Evolutionary conservation across 2,329 filamentous ascomycete genomes (phyloP), one percentile per base, ranked within the genome.

Genomic region (Trichoderma afroharzianum): DNA sequence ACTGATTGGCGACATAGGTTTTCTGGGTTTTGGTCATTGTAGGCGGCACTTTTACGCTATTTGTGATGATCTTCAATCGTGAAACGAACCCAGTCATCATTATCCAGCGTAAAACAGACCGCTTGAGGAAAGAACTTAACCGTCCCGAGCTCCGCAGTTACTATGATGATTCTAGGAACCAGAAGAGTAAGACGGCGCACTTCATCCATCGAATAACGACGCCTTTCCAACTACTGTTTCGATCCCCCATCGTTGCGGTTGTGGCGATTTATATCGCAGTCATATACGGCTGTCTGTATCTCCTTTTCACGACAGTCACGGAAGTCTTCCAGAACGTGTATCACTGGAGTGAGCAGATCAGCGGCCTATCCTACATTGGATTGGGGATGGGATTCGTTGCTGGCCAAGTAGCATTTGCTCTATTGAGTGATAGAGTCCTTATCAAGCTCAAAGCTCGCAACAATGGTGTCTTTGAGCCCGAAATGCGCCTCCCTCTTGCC

Each of bases 291-390:
- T 70, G 68, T 39, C 32, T 70, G 4, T 63, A 70, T 21, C 68
- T 70, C 2, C 59, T 70, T 12, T 70, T 70, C 33, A 70, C 68
- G 73, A 86, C 85, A 21, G 84, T 88, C 73, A 82, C 86, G n/a
- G 79, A 82, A 8, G 83, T 86, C 30, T 88, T 88, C 73, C 77
- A 82, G 72, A 77, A 79, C 9, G 39, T 26, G 15, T 63, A 70
- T 47, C 58, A 63, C 47, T 70, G 68, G 68, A 70, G 68, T 18
- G 59, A 63, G 28, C 43, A 63, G 47, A 43, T 70, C 7, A 83
- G 85, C 0, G 86, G 86, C 1, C 78, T 88, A 4, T 81, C 85
- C 9, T 88, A 87, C 76, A 78, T 88, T 28, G 79, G 83, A 5
- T 75, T 88, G 2, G 83, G 85, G 2, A 57, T 84, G 24, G 84